Evolutionary conservation across 1,284 basidiomycete species (phyloP), one percentile per base, ranked within the genome.

Genomic region (Pseudozyma tsukubaensis): DNA sequence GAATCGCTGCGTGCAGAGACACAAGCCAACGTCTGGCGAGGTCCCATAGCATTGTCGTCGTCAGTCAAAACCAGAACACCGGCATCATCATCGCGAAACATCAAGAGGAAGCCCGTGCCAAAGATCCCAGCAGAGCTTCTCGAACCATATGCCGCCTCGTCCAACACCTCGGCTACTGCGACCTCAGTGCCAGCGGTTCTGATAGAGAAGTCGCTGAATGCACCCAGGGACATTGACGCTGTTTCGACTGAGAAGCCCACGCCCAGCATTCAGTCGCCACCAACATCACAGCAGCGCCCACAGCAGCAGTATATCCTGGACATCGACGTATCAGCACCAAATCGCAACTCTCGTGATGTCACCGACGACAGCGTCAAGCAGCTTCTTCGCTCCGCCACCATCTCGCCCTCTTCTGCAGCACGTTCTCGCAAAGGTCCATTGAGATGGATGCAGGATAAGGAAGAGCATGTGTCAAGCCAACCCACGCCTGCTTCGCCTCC

Each of bases 241-340:
- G 48, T 42, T 32, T 14, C 40, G 1, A 49, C 36, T 12, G 13
- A 18, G 11, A 47, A 52, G n/a, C 44, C 53, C 13, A 49, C 58
- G 2, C 35, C 51, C 12, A 55, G 43, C 8, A 37, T 13, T 0
- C 12, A 34, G 21, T 18, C 29, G 37, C n/a, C 50, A 2, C n/a
- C 44, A 4, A 35, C 21, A n/a, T 10, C 50, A n/a, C 13, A 45
- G 36, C 65, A 68, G 37, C 54, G 21, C 3, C 65, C 65, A 14
- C 65, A 68, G 35, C 54, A 51, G 36, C 65, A 68, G 13, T 68
- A 61, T 18, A 48, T 68, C 3, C 59, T 68, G 29, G 42, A 68
- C 16, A 68, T 68, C 14, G 65, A 68, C 21, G 51, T 50, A 16
- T 19, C 47, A 4, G 13, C 24, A 29, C 44, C 12, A 1, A 29